A percentile compares a stretch with the other conserved stretches of the same genome.
phyloP scores from a whole-genome alignment of 805 yeast genomes.

The Hanseniaspora taiwanica region DNA sequence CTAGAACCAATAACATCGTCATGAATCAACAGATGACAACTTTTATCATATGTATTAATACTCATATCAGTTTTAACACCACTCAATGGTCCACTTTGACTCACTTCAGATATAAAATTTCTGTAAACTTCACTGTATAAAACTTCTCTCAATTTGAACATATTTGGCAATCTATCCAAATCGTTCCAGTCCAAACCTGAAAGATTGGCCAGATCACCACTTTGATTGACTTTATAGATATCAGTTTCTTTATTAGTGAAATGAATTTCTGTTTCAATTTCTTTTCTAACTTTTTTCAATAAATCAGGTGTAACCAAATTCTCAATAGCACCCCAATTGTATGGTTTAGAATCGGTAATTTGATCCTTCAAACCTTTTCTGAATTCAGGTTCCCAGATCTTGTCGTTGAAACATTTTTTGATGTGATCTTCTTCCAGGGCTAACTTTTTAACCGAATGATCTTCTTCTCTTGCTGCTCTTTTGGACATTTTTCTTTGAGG shows the following conservation, averaged over 20 bases:
- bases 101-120: conserved; percentile 58
- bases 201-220: conserved; percentile 83
- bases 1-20: conserved; percentile 97
- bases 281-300: conserved; percentile 67
- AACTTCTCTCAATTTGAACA: conserved; percentile 72
- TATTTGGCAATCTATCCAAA: conserved; percentile 54
- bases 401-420: conserved; percentile 30
- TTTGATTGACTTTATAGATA: conserved; percentile 82
- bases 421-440: conserved; percentile 21
- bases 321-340: conserved; percentile 76
- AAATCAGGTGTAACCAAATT: conserved; percentile 65
- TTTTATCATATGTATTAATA: conserved; percentile 78
- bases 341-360: conserved; percentile 56
- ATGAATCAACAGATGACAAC: conserved; percentile 88
- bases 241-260: conserved; percentile 96
- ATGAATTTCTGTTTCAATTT: conserved; percentile 69
- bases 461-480: conserved; percentile 1
- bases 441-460: conserved; percentile 1
- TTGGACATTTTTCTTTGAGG: background rate
- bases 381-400: conserved; percentile 34
- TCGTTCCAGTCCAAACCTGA: conserved; percentile 76
- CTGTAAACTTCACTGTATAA: conserved; percentile 79
- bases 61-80: conserved; percentile 90
- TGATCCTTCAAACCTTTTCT: conserved; percentile 27
- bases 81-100: conserved; percentile 80